Conservation (phyloP, 1,284 basidiomycete species). For the Trichosporon coremiiforme region DNA sequence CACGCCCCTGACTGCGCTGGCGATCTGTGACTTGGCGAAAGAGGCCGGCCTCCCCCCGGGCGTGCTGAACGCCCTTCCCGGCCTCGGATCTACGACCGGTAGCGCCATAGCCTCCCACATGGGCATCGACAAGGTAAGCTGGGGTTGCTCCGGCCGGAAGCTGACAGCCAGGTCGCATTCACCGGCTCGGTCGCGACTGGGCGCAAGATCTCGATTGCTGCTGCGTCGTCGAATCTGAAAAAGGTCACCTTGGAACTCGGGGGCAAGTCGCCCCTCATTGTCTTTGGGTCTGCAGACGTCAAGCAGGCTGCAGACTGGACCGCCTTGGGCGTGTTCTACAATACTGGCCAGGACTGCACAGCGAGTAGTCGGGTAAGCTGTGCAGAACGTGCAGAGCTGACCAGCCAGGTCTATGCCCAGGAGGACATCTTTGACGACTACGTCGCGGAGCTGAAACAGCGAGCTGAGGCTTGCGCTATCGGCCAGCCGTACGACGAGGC, state of each 20-base stretch:
- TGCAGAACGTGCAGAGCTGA: too few relatives aligned
- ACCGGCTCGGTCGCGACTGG: conserved; percentile 72
- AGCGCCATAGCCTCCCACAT: conserved; percentile 74
- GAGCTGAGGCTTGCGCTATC: conserved; percentile 70
- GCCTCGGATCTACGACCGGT: conserved; percentile 79
- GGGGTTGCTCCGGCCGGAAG: conserved; percentile 43
- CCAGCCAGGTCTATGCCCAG: conserved; percentile 71
- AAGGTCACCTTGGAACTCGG: conserved; percentile 62
- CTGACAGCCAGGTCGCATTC: conserved; percentile 66
- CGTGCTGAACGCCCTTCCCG: conserved; percentile 87
- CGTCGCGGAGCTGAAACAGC: conserved; percentile 66
- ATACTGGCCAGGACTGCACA: conserved; percentile 46
- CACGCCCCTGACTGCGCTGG: conserved; percentile 81
- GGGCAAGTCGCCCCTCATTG: conserved; percentile 60
- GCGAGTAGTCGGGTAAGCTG: conserved; percentile 70
- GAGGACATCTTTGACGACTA: conserved; percentile 80
- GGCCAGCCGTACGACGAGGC: conserved; percentile 73
- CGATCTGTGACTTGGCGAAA: conserved; percentile 58
- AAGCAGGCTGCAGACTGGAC: conserved; percentile 72
- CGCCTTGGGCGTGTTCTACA: conserved; percentile 49
- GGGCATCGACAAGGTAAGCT: conserved; percentile 70
- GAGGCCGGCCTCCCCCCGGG: conserved; percentile 78
- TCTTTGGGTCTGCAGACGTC: conserved; percentile 59
- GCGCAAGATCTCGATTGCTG: conserved; percentile 78
- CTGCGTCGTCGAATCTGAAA: conserved; percentile 83